Conservation (phyloP, 257 asterid species). For the Solanum boliviense region DNA sequence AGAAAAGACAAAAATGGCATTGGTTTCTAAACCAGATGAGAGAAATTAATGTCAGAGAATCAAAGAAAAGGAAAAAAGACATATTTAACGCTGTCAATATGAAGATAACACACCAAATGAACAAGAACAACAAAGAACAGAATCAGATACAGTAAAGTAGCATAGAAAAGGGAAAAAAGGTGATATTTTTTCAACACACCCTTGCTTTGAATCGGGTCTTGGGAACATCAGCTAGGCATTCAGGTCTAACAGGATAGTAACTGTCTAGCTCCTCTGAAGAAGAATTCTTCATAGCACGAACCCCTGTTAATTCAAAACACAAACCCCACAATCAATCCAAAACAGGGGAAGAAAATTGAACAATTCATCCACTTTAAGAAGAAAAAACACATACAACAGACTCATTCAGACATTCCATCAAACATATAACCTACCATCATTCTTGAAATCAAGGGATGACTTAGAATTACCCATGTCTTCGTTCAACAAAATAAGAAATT, state of each 20-base stretch:
- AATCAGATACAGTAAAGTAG: neutral
- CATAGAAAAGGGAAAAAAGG: neutral
- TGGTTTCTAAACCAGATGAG: neutral
- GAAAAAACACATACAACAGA: neutral
- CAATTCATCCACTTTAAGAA: neutral
- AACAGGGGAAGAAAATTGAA: neutral
- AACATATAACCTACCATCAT: constrained; percentile 9
- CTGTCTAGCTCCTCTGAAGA: constrained; percentile 64
- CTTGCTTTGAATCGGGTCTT: constrained; percentile 77
- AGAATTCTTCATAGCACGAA: constrained; percentile 17
- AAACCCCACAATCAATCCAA: neutral
- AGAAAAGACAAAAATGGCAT: neutral
- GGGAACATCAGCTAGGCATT: constrained; percentile 74
- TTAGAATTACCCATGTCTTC: constrained; percentile 14
- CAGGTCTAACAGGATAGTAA: constrained; percentile 73
- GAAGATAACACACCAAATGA: neutral
- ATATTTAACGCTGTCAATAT: neutral
- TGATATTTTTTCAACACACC: constrained; percentile 27
- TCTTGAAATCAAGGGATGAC: constrained; percentile 5
- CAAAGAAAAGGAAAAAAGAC: neutral
- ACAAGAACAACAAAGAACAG: neutral
- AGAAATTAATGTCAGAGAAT: neutral
- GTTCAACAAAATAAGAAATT: neutral
- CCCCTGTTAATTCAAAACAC: neutral
- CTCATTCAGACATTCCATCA: neutral